Evolutionary conservation across 2,329 filamentous ascomycete genomes (phyloP).

Genomic region (Arthroderma sp.): DNA sequence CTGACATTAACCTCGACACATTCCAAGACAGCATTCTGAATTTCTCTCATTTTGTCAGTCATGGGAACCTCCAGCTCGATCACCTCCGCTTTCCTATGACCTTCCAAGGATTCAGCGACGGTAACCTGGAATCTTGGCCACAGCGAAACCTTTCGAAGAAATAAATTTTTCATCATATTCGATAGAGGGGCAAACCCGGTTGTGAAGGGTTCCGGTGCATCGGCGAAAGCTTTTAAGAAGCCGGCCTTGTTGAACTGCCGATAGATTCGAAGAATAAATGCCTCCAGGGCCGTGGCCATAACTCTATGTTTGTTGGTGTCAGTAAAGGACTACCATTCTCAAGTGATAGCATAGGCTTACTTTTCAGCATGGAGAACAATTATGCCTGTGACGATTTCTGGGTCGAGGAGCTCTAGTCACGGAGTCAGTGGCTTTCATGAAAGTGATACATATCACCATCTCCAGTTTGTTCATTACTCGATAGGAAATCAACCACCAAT

Average conservation of each 20-base stretch:
- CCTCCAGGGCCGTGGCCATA: constrained; percentile 75
- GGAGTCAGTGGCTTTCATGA: no score
- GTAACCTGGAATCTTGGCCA: constrained; percentile 91
- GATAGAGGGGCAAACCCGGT: constrained; percentile 77
- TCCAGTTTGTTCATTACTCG: constrained; percentile 29
- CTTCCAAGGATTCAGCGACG: constrained; percentile 79
- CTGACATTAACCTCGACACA: constrained; percentile 91
- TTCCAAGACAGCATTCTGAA: constrained; percentile 88
- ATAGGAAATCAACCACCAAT: constrained; percentile 82
- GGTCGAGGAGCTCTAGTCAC: constrained; percentile 48
- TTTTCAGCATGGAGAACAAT: constrained; percentile 77
- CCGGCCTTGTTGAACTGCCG: constrained; percentile 87
- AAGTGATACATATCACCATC: no score
- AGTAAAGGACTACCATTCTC: neutral
- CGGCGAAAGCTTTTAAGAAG: constrained; percentile 92
- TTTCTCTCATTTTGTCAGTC: constrained; percentile 85
- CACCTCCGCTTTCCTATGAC: constrained; percentile 84
- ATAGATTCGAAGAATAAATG: constrained; percentile 88
- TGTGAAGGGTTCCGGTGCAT: constrained; percentile 81
- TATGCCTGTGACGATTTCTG: constrained; percentile 74
- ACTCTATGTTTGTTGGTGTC: constrained; percentile 36
- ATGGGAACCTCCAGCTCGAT: constrained; percentile 94
- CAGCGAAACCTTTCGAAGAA: constrained; percentile 72
- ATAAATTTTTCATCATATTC: constrained; percentile 84
- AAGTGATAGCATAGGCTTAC: constrained; percentile 16